Percentiles rank a stretch among this genome's conserved stretches.
These are phyloP conservation scores for Striga hermonthica DNA, from an alignment of 305 asterid genomes.

Conservation along the genomic window DNA sequence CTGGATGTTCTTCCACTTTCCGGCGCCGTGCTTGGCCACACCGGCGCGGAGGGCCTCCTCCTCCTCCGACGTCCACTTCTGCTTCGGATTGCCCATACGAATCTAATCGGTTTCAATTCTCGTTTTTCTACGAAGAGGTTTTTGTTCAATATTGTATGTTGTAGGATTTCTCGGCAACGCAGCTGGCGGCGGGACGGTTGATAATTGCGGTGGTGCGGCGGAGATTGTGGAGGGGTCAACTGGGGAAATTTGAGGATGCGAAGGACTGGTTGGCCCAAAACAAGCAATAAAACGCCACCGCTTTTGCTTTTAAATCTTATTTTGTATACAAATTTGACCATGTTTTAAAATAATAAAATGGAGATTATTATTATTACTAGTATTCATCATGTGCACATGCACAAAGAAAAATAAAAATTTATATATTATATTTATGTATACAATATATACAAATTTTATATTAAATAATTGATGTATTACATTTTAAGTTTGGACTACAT, in stretches of 20 bases:
- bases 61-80: conserved; percentile 77
- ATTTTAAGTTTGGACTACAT: too few relatives aligned
- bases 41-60: conserved; percentile 81
- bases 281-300: background rate
- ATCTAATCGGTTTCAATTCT: background rate
- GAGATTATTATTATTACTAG: too few relatives aligned
- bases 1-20: conserved; percentile 78
- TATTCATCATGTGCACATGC: too few relatives aligned
- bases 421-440: too few relatives aligned
- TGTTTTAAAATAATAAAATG: too few relatives aligned
- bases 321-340: too few relatives aligned
- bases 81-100: conserved; percentile 77
- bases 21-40: conserved; percentile 70
- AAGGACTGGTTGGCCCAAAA: background rate
- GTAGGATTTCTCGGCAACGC: background rate
- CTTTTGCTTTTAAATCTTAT: too few relatives aligned
- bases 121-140: background rate
- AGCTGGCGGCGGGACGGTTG: background rate
- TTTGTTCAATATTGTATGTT: background rate
- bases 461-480: too few relatives aligned
- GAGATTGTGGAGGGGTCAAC: background rate
- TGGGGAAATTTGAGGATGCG: background rate
- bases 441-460: too few relatives aligned
- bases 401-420: too few relatives aligned
- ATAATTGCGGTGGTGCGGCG: background rate